Percentiles rank a stretch among this genome's conserved stretches.
phyloP scores from a whole-genome alignment of 2,329 filamentous ascomycete genomes.

The Byssoonygena ceratinophila region DNA sequence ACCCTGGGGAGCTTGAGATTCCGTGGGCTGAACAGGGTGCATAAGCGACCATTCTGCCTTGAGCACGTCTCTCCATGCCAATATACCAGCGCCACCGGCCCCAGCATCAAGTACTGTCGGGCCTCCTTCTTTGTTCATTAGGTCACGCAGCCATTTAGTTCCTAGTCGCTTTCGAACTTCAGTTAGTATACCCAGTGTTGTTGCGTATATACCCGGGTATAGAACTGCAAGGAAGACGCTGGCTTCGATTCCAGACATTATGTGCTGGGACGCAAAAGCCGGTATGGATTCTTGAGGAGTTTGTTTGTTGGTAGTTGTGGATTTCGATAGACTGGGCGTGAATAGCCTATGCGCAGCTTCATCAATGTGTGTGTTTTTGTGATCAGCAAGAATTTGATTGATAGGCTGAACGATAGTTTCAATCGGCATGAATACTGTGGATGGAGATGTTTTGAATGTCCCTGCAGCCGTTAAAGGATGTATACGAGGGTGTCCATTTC shows the following conservation, averaged over 20 bases:
- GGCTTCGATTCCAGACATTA: conserved; percentile 52
- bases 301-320: conserved; percentile 54
- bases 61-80: conserved; percentile 60
- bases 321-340: conserved; percentile 63
- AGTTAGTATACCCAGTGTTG: conserved; percentile 45
- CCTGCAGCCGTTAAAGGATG: conserved; percentile 66
- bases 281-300: conserved; percentile 45
- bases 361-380: conserved; percentile 63
- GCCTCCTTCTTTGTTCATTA: conserved; percentile 47
- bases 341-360: conserved; percentile 63
- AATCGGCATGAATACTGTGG: conserved; percentile 64
- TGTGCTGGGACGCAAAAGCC: conserved; percentile 44
- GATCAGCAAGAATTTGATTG: conserved; percentile 53
- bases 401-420: conserved; percentile 61
- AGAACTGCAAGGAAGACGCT: conserved; percentile 50
- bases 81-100: conserved; percentile 49
- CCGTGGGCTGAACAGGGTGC: conserved; percentile 35
- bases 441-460: conserved; percentile 62
- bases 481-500: conserved; percentile 42
- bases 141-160: conserved; percentile 46
- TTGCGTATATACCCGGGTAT: conserved; percentile 53
- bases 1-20: conserved; percentile 46
- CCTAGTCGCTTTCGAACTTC: conserved; percentile 53
- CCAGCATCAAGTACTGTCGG: conserved; percentile 52
- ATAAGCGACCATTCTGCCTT: conserved; percentile 71